Conservation (phyloP, 768 basidiomycete species). For the Cyclocybe aegerita region DNA sequence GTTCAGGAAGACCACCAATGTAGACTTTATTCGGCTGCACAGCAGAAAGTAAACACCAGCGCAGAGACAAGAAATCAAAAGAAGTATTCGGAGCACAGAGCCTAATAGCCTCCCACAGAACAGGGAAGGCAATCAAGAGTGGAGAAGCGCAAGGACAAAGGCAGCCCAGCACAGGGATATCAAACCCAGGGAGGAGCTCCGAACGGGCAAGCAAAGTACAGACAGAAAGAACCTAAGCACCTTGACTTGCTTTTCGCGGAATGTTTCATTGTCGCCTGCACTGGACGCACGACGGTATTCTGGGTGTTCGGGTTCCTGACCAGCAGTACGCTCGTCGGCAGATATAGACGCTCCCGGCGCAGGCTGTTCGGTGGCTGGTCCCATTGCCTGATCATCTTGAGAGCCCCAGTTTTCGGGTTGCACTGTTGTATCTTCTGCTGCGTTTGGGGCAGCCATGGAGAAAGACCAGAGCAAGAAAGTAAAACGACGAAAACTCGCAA, state of each 20-base stretch:
- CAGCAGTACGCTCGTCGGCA: slow-evolving; percentile 42
- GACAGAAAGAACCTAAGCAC: slow-evolving; percentile 72
- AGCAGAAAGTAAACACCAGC: slow-evolving; percentile 71
- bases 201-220: slow-evolving; percentile 36
- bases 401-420: slow-evolving; percentile 50
- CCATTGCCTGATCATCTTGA: slow-evolving; percentile 47
- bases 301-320: slow-evolving; percentile 47
- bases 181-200: slow-evolving; percentile 31
- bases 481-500: slow-evolving; percentile 18
- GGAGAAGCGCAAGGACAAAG: slow-evolving; percentile 34
- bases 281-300: slow-evolving; percentile 55
- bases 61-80: slow-evolving; percentile 53
- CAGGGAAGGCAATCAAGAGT: slow-evolving; percentile 36
- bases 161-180: slow-evolving; percentile 38
- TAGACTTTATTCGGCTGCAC: slow-evolving; percentile 93
- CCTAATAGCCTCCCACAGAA: slow-evolving; percentile 38
- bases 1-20: slow-evolving; percentile 85
- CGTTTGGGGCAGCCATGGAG: slow-evolving; percentile 31
- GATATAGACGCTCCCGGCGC: slow-evolving; percentile 46
- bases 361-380: slow-evolving; percentile 41
- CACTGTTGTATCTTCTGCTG: slow-evolving; percentile 30
- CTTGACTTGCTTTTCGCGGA: slow-evolving; percentile 81
- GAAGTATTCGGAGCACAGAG: slow-evolving; percentile 46
- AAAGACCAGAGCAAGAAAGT: slow-evolving; percentile 13
- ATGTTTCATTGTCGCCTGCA: slow-evolving; percentile 46